Evolutionary conservation across 2,329 filamentous ascomycete genomes (phyloP).

Genomic region (Venturia carpophila): DNA sequence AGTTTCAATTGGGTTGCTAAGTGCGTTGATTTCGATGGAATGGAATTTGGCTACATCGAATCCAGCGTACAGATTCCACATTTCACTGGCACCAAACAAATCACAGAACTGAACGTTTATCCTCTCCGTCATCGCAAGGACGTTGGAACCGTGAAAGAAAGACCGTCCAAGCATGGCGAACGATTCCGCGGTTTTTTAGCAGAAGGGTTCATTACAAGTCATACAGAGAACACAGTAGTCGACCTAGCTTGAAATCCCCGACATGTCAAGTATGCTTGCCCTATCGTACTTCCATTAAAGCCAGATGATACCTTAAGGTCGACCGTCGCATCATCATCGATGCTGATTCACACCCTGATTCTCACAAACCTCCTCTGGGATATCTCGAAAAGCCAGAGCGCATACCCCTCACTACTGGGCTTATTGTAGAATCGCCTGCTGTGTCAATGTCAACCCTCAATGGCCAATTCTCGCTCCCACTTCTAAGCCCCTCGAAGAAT

Average conservation of each 20-base stretch:
- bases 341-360: background rate
- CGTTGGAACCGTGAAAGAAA: background rate
- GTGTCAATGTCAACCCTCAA: background rate
- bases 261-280: background rate
- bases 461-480: background rate
- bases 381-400: background rate
- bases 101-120: slow-evolving; percentile 9
- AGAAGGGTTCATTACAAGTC: slow-evolving; percentile 24
- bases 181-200: background rate
- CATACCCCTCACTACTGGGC: background rate
- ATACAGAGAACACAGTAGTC: slow-evolving; percentile 20
- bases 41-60: background rate
- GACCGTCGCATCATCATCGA: slow-evolving; percentile 16
- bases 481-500: background rate
- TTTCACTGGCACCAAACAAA: slow-evolving; percentile 3
- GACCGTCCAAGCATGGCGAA: background rate
- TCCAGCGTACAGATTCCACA: background rate
- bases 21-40: slow-evolving; percentile 6
- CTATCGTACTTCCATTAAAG: slow-evolving; percentile 17
- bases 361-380: background rate
- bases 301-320: slow-evolving; percentile 19
- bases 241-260: slow-evolving; percentile 16
- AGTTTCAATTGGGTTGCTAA: background rate
- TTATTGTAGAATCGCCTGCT: background rate
- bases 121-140: slow-evolving; percentile 3